Percentiles rank a stretch among this genome's conserved stretches.
These are phyloP conservation scores for Coleophoma eucalyptorum DNA, from an alignment of 2,329 filamentous ascomycete genomes.

Conservation along the genomic window DNA sequence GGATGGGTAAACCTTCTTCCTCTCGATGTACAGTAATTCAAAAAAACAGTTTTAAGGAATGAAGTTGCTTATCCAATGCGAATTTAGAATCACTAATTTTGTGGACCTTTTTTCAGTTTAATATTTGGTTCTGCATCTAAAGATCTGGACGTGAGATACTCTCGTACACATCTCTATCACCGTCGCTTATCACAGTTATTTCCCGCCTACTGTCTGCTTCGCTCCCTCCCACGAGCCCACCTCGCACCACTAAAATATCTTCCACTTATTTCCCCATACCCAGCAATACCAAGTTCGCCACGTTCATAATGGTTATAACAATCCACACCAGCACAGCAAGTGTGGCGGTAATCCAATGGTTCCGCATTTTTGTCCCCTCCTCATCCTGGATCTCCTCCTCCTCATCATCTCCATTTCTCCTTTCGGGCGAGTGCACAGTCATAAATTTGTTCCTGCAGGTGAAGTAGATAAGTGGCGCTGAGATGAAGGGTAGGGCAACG, in stretches of 20 bases:
- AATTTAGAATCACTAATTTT: too few relatives aligned
- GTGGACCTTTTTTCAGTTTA: too few relatives aligned
- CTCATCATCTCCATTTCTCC: not conserved
- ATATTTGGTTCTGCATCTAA: too few relatives aligned
- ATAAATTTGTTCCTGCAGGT: constrained; percentile 78
- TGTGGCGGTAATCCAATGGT: constrained; percentile 59
- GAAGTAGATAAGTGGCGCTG: constrained; percentile 79
- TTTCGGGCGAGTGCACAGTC: constrained; percentile 38
- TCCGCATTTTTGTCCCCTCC: constrained; percentile 55
- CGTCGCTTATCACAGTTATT: not conserved
- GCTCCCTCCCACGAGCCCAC: not conserved
- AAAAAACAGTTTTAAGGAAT: too few relatives aligned
- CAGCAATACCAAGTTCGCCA: constrained; percentile 69
- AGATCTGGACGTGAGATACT: too few relatives aligned
- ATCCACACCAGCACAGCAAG: constrained; percentile 66
- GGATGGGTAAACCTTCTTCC: too few relatives aligned
- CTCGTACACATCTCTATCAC: too few relatives aligned
- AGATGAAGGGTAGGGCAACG: constrained; percentile 78
- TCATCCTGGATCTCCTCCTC: constrained; percentile 14
- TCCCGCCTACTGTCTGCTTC: not conserved
- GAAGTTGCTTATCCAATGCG: too few relatives aligned
- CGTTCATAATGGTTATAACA: constrained; percentile 73
- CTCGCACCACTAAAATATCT: not conserved
- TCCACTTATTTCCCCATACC: constrained; percentile 31
- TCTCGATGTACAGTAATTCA: too few relatives aligned